A percentile compares a stretch with the other conserved stretches of the same genome.
Conservation (phyloP, 257 asterid genomes). For the Orobanche coerulescens region DNA sequence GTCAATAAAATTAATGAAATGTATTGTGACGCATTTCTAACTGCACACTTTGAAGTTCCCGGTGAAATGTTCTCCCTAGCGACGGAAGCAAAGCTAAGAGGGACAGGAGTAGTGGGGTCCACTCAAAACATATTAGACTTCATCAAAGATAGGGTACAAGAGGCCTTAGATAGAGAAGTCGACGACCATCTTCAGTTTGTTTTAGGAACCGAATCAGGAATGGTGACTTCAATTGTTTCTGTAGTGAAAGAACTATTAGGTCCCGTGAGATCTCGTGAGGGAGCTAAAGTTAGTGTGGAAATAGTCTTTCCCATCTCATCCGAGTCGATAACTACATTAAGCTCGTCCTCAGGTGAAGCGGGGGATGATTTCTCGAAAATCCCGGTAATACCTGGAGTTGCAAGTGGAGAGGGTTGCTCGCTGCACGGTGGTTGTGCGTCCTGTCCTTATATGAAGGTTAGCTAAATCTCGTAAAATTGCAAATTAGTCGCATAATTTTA, state of each 20-base stretch:
- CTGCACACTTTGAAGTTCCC: slow-evolving; percentile 98
- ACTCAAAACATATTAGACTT: slow-evolving; percentile 84
- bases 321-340: slow-evolving; percentile 57
- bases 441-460: slow-evolving; percentile 98
- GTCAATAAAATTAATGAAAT: slow-evolving; percentile 72
- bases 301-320: slow-evolving; percentile 92
- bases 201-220: slow-evolving; percentile 94
- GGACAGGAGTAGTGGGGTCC: slow-evolving; percentile 97
- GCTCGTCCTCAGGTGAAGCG: slow-evolving; percentile 33
- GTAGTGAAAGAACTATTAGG: slow-evolving; percentile 56
- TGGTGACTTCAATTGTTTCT: slow-evolving; percentile 88
- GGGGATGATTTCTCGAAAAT: slow-evolving; percentile 31
- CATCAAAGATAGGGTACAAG: slow-evolving; percentile 65
- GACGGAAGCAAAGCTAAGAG: slow-evolving; percentile 88
- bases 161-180: slow-evolving; percentile 62
- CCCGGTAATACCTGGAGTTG: slow-evolving; percentile 73
- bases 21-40: slow-evolving; percentile 85
- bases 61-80: slow-evolving; percentile 95
- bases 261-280: slow-evolving; percentile 28
- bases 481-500: too few species aligned
- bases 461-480: too few species aligned
- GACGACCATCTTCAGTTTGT: slow-evolving; percentile 94
- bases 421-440: slow-evolving; percentile 99
- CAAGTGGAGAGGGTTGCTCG: slow-evolving; percentile 97
- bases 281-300: slow-evolving; percentile 69